These are phyloP conservation scores for Phytophthora idaei DNA, from an alignment of 352 stramenopile species.

Conservation along the genomic window DNA sequence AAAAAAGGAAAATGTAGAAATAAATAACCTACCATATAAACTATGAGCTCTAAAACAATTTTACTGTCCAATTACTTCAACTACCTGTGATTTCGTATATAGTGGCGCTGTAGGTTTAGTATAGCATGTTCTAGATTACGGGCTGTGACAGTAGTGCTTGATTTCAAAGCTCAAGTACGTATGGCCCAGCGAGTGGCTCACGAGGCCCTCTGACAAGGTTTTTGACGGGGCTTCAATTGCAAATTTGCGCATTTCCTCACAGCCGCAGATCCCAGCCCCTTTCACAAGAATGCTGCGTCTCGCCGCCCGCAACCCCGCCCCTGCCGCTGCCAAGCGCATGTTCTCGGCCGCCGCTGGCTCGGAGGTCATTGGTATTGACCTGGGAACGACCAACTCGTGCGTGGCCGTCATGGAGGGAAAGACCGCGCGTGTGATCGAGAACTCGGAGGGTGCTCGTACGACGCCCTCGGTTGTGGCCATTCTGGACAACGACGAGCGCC, in stretches of 20 bases:
- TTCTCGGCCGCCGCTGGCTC: slow-evolving; percentile 54
- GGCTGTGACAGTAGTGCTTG: background rate
- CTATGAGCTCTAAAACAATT: too few relatives aligned
- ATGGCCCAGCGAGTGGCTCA: slow-evolving; percentile 31
- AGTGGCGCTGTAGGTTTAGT: background rate
- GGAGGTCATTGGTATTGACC: slow-evolving; percentile 96
- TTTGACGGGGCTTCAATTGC: slow-evolving; percentile 32
- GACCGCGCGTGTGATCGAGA: slow-evolving; percentile 97
- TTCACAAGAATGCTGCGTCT: slow-evolving; percentile 33
- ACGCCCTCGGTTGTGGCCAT: slow-evolving; percentile 98
- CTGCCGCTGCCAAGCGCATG: slow-evolving; percentile 45
- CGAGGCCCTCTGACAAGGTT: slow-evolving; percentile 2
- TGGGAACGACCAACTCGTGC: slow-evolving; percentile 98
- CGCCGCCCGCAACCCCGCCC: slow-evolving; percentile 22
- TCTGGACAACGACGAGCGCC: slow-evolving; percentile 90
- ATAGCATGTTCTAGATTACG: background rate
- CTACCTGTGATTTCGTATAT: background rate
- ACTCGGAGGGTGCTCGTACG: slow-evolving; percentile 96
- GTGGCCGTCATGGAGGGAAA: slow-evolving; percentile 70
- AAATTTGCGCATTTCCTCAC: slow-evolving; percentile 42
- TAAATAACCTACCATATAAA: background rate
- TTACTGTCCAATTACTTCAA: too few relatives aligned
- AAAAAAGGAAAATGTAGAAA: background rate
- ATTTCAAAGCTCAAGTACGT: slow-evolving; percentile 23
- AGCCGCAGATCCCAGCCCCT: slow-evolving; percentile 17